Conservation (phyloP, 306 rosid genomes). For the Hippophae gyantsensis region DNA sequence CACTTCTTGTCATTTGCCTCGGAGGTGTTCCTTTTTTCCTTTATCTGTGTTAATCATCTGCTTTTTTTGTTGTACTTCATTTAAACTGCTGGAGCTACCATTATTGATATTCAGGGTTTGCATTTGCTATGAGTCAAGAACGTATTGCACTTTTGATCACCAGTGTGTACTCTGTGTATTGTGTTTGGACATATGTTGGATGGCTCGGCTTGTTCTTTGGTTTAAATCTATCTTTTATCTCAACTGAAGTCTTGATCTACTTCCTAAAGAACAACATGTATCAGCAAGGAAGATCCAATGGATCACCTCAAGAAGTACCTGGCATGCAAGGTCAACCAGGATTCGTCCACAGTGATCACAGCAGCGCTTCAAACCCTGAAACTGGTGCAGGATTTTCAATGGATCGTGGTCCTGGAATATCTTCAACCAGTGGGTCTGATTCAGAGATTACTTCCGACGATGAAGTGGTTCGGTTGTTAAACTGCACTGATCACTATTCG, state of each 20-base stretch:
- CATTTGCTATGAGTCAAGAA: slow-evolving; percentile 60
- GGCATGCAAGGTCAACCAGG: slow-evolving; percentile 72
- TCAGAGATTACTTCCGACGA: slow-evolving; percentile 82
- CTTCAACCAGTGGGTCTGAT: slow-evolving; percentile 85
- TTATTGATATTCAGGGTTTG: slow-evolving; percentile 60
- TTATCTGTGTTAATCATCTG: slow-evolving; percentile 12
- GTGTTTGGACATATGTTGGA: slow-evolving; percentile 83
- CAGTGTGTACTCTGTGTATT: slow-evolving; percentile 68
- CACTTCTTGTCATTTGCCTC: slow-evolving; percentile 50
- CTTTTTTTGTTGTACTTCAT: slow-evolving; percentile 14
- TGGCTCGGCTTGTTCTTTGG: slow-evolving; percentile 77
- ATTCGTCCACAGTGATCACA: slow-evolving; percentile 52
- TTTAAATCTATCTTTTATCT: slow-evolving; percentile 72
- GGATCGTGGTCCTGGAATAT: slow-evolving; percentile 63
- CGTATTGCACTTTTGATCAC: slow-evolving; percentile 60
- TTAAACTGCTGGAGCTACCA: slow-evolving; percentile 22
- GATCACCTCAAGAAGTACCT: slow-evolving; percentile 49
- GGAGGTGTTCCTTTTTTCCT: slow-evolving; percentile 63
- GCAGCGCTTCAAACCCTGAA: slow-evolving; percentile 50
- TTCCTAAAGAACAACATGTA: slow-evolving; percentile 57
- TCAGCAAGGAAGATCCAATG: slow-evolving; percentile 53
- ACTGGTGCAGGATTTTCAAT: slow-evolving; percentile 50
- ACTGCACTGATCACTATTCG: slow-evolving; percentile 80
- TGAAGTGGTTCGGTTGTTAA: slow-evolving; percentile 84
- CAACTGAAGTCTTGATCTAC: slow-evolving; percentile 78